phyloP scores from a whole-genome alignment of 257 asterid species.

The Capsicum rhomboideum region DNA sequence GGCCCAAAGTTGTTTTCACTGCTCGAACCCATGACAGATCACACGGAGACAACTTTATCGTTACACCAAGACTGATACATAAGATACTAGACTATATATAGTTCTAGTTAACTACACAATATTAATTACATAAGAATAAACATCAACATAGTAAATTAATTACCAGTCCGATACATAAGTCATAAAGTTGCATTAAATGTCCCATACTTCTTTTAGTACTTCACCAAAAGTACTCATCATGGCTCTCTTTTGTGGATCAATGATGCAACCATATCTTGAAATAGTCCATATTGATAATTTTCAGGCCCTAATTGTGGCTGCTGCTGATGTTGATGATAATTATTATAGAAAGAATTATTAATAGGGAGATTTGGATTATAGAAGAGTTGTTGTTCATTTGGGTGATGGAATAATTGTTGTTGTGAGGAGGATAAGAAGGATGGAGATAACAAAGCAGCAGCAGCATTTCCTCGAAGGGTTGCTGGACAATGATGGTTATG shows the following conservation, averaged over 20 bases:
- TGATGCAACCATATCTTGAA: conserved; percentile 18
- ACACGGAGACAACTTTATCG: background rate
- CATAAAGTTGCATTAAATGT: conserved; percentile 8
- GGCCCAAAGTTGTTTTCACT: too few species aligned
- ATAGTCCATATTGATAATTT: background rate
- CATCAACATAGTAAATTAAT: background rate
- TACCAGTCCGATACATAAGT: background rate
- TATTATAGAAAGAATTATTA: background rate
- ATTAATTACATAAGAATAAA: conserved; percentile 4
- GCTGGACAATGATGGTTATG: conserved; percentile 88
- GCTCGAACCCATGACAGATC: background rate
- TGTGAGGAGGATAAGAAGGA: conserved; percentile 23
- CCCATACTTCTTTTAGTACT: conserved; percentile 1
- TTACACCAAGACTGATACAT: background rate
- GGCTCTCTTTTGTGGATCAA: conserved; percentile 1
- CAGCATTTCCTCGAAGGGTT: conserved; percentile 47
- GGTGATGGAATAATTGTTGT: background rate
- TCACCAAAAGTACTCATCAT: background rate
- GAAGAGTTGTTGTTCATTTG: background rate
- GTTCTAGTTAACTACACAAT: background rate
- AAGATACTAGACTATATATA: background rate
- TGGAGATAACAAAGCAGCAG: conserved; percentile 25
- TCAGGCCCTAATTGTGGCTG: conserved; percentile 6
- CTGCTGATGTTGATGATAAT: background rate
- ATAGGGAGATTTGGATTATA: conserved; percentile 6